Conservation (phyloP, 108 stramenopile genomes). For the Discostella stelligeroides region DNA sequence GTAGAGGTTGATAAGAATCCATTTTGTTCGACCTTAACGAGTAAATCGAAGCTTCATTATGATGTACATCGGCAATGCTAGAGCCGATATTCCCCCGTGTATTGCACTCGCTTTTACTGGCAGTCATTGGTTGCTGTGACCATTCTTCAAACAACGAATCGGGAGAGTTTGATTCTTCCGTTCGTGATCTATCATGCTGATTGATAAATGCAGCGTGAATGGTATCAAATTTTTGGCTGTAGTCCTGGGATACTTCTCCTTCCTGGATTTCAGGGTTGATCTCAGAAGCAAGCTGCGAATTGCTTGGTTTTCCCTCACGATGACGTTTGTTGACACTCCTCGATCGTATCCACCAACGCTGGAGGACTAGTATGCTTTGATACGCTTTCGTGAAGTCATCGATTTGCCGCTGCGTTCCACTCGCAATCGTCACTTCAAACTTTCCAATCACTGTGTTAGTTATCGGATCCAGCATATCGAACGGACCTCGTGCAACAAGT, state of each 20-base stretch:
- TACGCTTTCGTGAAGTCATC: slow-evolving; percentile 1
- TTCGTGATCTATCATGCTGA: not conserved
- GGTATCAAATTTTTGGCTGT: slow-evolving; percentile 15
- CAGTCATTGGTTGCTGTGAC: slow-evolving; percentile 23
- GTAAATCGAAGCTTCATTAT: too few relatives aligned
- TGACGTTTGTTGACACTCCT: not conserved
- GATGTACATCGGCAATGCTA: too few relatives aligned
- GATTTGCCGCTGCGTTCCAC: slow-evolving; percentile 26
- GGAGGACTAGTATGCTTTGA: not conserved
- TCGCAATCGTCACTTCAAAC: slow-evolving; percentile 16
- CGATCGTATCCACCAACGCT: slow-evolving; percentile 26
- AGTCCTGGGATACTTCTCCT: not conserved
- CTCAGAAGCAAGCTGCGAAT: not conserved
- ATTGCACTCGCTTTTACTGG: not conserved
- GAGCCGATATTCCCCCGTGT: not conserved
- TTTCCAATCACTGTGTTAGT: slow-evolving; percentile 29
- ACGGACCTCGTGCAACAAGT: slow-evolving; percentile 20
- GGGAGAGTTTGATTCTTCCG: slow-evolving; percentile 20
- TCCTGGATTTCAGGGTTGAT: not conserved
- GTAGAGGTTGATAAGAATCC: not conserved
- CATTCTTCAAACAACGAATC: slow-evolving; percentile 48
- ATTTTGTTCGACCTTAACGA: too few relatives aligned
- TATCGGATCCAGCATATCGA: slow-evolving; percentile 24
- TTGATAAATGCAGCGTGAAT: not conserved
- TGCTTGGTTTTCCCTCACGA: too few relatives aligned